phyloP scores from a whole-genome alignment of 768 basidiomycete genomes.

The Pisolithus albus region DNA sequence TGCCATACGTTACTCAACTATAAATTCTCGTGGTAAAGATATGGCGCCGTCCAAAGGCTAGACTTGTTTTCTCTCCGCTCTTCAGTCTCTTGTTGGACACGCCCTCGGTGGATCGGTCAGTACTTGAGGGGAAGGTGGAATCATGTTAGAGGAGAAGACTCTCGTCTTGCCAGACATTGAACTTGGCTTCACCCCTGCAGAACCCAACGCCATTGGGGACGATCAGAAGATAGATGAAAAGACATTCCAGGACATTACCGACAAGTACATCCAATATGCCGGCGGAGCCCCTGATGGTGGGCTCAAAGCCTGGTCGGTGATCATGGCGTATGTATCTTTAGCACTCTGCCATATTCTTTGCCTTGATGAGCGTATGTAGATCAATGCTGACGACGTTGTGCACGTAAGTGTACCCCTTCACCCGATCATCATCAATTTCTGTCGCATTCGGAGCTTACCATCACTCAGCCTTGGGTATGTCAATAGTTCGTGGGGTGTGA shows the following conservation, averaged over 20 bases:
- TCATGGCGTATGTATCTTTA: constrained; percentile 18
- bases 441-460: not conserved
- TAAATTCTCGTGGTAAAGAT: too few relatives aligned
- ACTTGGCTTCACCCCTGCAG: too few relatives aligned
- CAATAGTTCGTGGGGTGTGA: constrained; percentile 63
- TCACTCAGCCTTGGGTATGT: constrained; percentile 54
- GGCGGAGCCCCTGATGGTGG: constrained; percentile 25
- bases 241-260: not conserved
- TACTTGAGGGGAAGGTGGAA: too few relatives aligned
- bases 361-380: constrained; percentile 1
- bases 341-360: constrained; percentile 1
- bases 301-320: constrained; percentile 25
- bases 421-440: not conserved
- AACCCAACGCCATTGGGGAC: too few relatives aligned
- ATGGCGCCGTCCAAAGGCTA: too few relatives aligned
- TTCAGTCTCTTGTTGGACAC: constrained; percentile 18
- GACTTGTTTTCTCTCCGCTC: constrained; percentile 30
- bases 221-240: constrained; percentile 5
- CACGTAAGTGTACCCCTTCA: constrained; percentile 25
- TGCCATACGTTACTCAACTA: too few relatives aligned
- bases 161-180: too few relatives aligned
- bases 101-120: constrained; percentile 37
- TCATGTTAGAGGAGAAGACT: too few relatives aligned
- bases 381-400: constrained; percentile 29
- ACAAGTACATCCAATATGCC: constrained; percentile 14